These are phyloP conservation scores for Talaromyces sp. DNA, from an alignment of 2,329 filamentous ascomycete genomes.

Conservation along the genomic window DNA sequence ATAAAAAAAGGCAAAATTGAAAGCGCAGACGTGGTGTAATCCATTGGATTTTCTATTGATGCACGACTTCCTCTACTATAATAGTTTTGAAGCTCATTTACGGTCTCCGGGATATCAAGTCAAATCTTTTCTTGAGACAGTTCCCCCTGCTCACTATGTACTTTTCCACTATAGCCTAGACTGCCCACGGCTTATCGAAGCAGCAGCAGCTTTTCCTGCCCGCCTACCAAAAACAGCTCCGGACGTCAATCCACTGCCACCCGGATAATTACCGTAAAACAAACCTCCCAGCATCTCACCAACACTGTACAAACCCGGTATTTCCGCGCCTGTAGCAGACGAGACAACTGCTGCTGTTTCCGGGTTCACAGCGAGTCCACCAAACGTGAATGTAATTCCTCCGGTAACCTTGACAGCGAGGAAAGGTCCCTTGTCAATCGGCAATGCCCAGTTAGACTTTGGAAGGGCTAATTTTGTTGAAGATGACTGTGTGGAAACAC, in stretches of 20 bases:
- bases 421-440: slow-evolving; percentile 54
- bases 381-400: slow-evolving; percentile 66
- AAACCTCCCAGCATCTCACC: slow-evolving; percentile 64
- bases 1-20: neutral
- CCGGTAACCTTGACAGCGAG: slow-evolving; percentile 60
- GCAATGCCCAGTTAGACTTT: slow-evolving; percentile 65
- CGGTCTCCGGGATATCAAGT: too few relatives aligned
- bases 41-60: neutral
- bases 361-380: slow-evolving; percentile 54
- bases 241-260: slow-evolving; percentile 57
- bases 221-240: slow-evolving; percentile 51
- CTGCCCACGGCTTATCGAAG: neutral
- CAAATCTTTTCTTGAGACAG: neutral
- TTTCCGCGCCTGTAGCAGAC: slow-evolving; percentile 37
- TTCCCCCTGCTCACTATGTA: neutral
- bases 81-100: neutral
- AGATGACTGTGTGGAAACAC: slow-evolving; percentile 55
- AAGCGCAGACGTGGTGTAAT: too few relatives aligned
- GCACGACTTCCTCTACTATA: neutral
- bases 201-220: slow-evolving; percentile 36
- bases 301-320: slow-evolving; percentile 55
- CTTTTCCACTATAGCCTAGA: neutral
- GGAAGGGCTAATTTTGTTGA: slow-evolving; percentile 37
- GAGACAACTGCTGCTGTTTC: slow-evolving; percentile 51
- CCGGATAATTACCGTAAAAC: slow-evolving; percentile 61